These are phyloP conservation scores for Talaromyces trachyspermus DNA, from an alignment of 495 filamentous ascomycete genomes.

Conservation along the genomic window DNA sequence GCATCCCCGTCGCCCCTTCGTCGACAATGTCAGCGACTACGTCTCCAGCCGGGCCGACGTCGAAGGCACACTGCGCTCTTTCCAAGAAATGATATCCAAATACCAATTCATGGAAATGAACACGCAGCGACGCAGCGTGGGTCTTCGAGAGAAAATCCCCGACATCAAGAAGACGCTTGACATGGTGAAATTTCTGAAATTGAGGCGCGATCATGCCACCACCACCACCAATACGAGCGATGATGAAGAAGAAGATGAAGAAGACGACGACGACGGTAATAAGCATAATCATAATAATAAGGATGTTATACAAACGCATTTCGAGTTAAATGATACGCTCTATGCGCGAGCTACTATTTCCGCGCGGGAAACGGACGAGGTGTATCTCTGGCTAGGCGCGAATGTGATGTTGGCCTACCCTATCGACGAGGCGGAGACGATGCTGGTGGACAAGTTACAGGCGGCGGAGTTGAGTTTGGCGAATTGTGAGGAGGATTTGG, in stretches of 20 bases:
- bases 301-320: constrained; percentile 70
- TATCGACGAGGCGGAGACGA: constrained; percentile 71
- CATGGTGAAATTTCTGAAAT: constrained; percentile 75
- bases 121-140: constrained; percentile 70
- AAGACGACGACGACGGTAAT: neutral
- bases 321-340: constrained; percentile 93
- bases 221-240: too few species aligned
- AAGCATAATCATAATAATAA: too few species aligned
- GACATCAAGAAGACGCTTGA: constrained; percentile 98
- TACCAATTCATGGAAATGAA: constrained; percentile 99
- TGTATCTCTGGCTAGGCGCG: constrained; percentile 94
- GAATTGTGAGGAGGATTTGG: constrained; percentile 93
- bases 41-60: constrained; percentile 80
- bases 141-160: constrained; percentile 88
- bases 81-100: constrained; percentile 99
- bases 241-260: neutral
- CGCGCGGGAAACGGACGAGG: constrained; percentile 80
- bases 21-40: constrained; percentile 95
- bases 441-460: constrained; percentile 71
- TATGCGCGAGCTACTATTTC: constrained; percentile 80
- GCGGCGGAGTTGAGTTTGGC: constrained; percentile 68
- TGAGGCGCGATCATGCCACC: constrained; percentile 30
- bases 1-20: constrained; percentile 90
- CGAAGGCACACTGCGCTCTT: constrained; percentile 79
- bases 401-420: constrained; percentile 98